Evolutionary conservation across 2,329 filamentous ascomycete species (phyloP), one percentile per base, ranked within the genome.

Genomic region (Dendryphion nanum): DNA sequence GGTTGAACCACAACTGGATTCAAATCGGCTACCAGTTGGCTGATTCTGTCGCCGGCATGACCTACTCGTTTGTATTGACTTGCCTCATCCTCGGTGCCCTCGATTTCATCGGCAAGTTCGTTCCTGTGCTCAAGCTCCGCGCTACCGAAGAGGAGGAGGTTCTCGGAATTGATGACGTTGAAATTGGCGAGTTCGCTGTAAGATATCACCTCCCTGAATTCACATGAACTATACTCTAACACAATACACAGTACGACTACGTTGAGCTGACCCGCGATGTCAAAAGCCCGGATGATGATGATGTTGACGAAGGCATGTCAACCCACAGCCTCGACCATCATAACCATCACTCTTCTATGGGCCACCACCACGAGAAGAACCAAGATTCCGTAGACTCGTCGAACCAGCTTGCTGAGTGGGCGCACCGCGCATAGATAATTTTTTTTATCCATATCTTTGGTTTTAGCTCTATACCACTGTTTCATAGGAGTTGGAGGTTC

Each of bases 161-260:
- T 35, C 72, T 89, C 29, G 89, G 89, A 50, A 89, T 94, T 43
- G 89, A 95, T 56, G 89, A 95, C 55, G 83, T 86, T 17, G 89
- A 95, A 68, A 87, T 95, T 57, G 89, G 89, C 63, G 89, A 95
- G 71, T 95, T 93, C 63, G 89, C 88, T n/a, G 76, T 78, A 72
- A 63, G 75, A 72, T 10, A 17, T 26, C 16, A 13, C 29, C 16
- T 13, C 26, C 16, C 4, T 33, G 31, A 16, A 18, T 37, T 20
- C 5, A 13, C 8, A 26, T 33, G 6, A 37, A 42, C 50, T 44
- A 56, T 29, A 35, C 24, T 23, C 19, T 26, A 15, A 32, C n/a
- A n/a, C n/a, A n/a, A n/a, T n/a, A n/a, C n/a, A n/a, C 45, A 77
- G 72, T 95, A 95, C 64, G 89, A 95, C 66, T 95, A 94, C 55